A percentile compares a stretch with the other conserved stretches of the same genome.
Evolutionary conservation across 306 rosid genomes (phyloP).

Genomic region (Pueraria montana): DNA sequence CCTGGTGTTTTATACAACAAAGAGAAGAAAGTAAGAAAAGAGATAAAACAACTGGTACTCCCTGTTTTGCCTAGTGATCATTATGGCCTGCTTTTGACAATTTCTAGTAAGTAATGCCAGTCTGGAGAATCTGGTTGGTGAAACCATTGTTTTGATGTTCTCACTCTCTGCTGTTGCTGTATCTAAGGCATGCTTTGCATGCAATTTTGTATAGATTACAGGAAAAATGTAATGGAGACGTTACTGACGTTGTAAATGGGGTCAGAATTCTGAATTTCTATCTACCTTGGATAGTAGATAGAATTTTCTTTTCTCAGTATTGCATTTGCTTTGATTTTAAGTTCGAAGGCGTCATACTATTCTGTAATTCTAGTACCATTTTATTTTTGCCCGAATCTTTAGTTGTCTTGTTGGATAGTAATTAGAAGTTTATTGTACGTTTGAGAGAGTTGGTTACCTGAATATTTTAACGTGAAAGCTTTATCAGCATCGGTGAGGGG

Average conservation of each 20-base stretch:
- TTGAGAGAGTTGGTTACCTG: neutral
- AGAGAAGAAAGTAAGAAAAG: constrained; percentile 81
- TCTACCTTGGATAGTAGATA: neutral
- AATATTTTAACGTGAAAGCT: neutral
- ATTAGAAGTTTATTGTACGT: neutral
- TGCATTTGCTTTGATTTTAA: neutral
- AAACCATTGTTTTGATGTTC: neutral
- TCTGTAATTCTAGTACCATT: neutral
- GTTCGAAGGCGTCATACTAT: neutral
- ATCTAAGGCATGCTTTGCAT: constrained; percentile 50
- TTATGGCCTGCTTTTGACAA: constrained; percentile 83
- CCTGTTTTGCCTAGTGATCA: constrained; percentile 98
- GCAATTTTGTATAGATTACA: constrained; percentile 58
- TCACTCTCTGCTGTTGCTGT: constrained; percentile 25
- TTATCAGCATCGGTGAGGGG: constrained; percentile 22
- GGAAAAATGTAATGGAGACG: constrained; percentile 29
- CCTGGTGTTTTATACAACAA: constrained; percentile 66
- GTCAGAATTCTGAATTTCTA: neutral
- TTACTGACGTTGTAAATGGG: constrained; percentile 24
- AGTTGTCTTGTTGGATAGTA: neutral
- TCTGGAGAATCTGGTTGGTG: constrained; percentile 27
- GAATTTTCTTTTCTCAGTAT: neutral
- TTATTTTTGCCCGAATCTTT: neutral
- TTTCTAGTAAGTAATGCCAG: constrained; percentile 52
- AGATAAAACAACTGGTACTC: constrained; percentile 71